Base-by-base conservation (phyloP, 108 stramenopile genomes). In the Licmophora abbreviata region DNA sequence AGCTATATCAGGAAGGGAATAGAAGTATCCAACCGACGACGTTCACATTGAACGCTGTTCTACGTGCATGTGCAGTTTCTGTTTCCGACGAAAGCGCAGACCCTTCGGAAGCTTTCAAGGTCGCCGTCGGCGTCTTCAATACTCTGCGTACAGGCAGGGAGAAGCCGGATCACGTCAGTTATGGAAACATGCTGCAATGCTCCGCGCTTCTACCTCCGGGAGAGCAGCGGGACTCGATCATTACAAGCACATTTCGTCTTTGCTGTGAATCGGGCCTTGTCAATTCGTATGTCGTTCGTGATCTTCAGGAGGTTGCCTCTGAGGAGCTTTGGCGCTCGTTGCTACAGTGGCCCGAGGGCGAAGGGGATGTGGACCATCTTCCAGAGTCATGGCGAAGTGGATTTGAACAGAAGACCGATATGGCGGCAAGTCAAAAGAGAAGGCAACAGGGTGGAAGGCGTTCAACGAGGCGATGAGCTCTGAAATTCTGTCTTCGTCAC, bases 31-130 rank as follows among this genome's bases (percentile, higher is more conserved):
- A 59, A 47, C 74, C 74, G 14, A 71, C 69, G 6, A 51, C 71
- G 12, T 71, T 76, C 42, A 64, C 74, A 7, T 71, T 68, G 56
- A 76, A 76, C 52, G 69, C 66, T 31, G 66, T 68, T n/a, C 25
- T 76, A n/a, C 61, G 54, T 46, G 69, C 74, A 1, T 76, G 74
- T 46, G 56, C 66, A n/a, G 59, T 59, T 35, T 52, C 59, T 18
- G 22, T 15, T 11, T 24, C 29, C 14, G 37, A 54, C 9, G 61
- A 67, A 7, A 45, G 40, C 9, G 42, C 24, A 21, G 33, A 49
- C 17, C 44, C 27, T 10, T 17, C 23, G 10, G 66, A 63, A 14
- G 69, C 74, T 8, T 76, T 76, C 43, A 61, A 76, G 23, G 67
- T 61, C 32, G 65, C 63, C 4, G 22, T 71, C 24, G 43, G 44